These are phyloP conservation scores for Filosporella fistucella DNA, from an alignment of 495 filamentous ascomycete genomes.

Conservation along the genomic window DNA sequence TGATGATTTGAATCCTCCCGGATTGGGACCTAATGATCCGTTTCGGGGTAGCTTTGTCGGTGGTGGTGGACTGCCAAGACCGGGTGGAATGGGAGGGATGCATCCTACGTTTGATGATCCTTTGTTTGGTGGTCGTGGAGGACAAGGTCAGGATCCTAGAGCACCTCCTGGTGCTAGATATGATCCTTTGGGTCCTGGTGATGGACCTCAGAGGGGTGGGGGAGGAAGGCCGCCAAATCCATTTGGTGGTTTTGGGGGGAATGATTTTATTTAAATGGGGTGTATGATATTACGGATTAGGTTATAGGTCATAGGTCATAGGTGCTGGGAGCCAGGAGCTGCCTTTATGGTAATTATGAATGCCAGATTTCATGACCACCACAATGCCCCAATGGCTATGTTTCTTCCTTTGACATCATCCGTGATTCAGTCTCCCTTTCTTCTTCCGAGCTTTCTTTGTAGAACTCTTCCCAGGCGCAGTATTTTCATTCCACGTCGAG, in stretches of 20 bases:
- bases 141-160: conserved; percentile 45
- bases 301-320: too few relatives aligned
- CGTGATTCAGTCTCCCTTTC: too few relatives aligned
- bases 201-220: conserved; percentile 38
- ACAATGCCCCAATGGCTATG: too few relatives aligned
- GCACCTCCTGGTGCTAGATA: conserved; percentile 58
- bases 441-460: too few relatives aligned
- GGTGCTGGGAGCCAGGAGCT: too few relatives aligned
- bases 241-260: conserved; percentile 59
- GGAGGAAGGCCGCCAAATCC: conserved; percentile 49
- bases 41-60: conserved; percentile 59
- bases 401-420: too few relatives aligned
- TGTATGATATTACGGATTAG: too few relatives aligned
- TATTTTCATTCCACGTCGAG: too few relatives aligned
- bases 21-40: conserved; percentile 81
- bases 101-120: conserved; percentile 94
- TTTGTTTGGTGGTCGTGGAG: conserved; percentile 65
- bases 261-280: conserved; percentile 58
- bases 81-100: conserved; percentile 67
- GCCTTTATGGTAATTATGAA: too few relatives aligned
- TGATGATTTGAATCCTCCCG: conserved; percentile 81
- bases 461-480: too few relatives aligned
- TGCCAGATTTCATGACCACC: too few relatives aligned
- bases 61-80: conserved; percentile 34
- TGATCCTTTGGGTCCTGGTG: conserved; percentile 81